Evolutionary conservation across 2,329 filamentous ascomycete genomes (phyloP).

Genomic region (Coleophoma cylindrospora): DNA sequence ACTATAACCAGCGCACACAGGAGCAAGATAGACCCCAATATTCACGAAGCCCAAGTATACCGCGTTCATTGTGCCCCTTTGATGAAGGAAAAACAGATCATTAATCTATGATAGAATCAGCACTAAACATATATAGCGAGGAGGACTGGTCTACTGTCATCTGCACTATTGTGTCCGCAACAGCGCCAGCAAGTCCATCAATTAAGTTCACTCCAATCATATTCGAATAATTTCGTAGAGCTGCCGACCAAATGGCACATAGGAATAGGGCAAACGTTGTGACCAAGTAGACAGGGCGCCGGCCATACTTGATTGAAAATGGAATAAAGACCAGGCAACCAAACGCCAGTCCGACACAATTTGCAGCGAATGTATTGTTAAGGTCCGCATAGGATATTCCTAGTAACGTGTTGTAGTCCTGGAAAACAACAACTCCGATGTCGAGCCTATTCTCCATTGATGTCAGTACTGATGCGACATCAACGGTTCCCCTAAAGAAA

Average conservation of each 20-base stretch:
- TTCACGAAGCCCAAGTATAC: conserved; percentile 33
- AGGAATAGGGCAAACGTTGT: conserved; percentile 33
- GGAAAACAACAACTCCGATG: conserved; percentile 33
- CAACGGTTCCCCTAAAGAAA: too few relatives aligned
- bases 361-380: conserved; percentile 40
- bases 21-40: conserved; percentile 22
- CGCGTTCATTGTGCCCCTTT: conserved; percentile 40
- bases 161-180: conserved; percentile 38
- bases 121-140: too few relatives aligned
- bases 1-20: conserved; percentile 34
- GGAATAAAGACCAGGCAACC: conserved; percentile 38
- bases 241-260: conserved; percentile 35
- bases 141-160: conserved; percentile 29
- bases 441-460: conserved; percentile 13
- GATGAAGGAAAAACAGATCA: conserved; percentile 43
- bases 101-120: too few relatives aligned
- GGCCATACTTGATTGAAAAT: conserved; percentile 39
- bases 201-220: conserved; percentile 37
- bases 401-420: conserved; percentile 28
- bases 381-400: conserved; percentile 33
- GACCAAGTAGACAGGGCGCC: conserved; percentile 38
- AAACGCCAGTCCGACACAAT: conserved; percentile 34
- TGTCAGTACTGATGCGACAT: conserved; percentile 1
- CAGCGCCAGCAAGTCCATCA: conserved; percentile 35
- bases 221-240: conserved; percentile 34